Evolutionary conservation across 78 protist genomes (phyloP), one percentile per base, ranked within the genome.

Genomic region (Speleostelium caveatum): DNA sequence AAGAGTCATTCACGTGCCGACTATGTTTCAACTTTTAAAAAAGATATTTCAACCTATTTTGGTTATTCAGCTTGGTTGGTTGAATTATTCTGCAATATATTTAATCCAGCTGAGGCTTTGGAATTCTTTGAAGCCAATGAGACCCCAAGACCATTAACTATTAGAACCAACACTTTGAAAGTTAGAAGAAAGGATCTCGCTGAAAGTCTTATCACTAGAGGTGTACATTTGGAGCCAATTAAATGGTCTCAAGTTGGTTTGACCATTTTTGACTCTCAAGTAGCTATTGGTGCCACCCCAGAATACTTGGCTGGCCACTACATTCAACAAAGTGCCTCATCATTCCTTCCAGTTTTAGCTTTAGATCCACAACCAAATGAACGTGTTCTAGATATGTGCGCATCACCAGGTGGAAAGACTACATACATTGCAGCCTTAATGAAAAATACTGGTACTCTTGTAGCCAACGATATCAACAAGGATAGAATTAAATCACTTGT

Each of bases 401-500:
- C 99, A 0, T 98, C 99, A 7, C 99, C 99, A 4, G 99, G 99
- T 61, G 99, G 99, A 58, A 99, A 99, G 96, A 97, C 99, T 0
- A 86, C 99, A 6, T 94, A 98, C 83, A 87, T 98, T 32, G 99
- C 99, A 0, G 93, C 96, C 19, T 75, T 98, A 56, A 97, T 99
- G 99, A 97, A 96, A 83, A 98, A 98, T 94, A 96, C 98, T 3
- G 99, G 99, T 33, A 14, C 83, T 0, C 22, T 99, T 16, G 56
- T 98, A 16, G 99, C 99, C 45, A 99, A 99, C 67, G 99, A 99
- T 72, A 39, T 78, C 62, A 92, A 65, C 94, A 85, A 86, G 86
- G 97, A 87, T n/a, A 87, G 99, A 1, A 19, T 86, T 59, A 76
- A 73, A 65, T 76, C 98, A 30, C 73, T 99, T 22, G 55, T 75